Conservation (phyloP, 2,329 filamentous ascomycete species). For the Colletotrichum trifolii region DNA sequence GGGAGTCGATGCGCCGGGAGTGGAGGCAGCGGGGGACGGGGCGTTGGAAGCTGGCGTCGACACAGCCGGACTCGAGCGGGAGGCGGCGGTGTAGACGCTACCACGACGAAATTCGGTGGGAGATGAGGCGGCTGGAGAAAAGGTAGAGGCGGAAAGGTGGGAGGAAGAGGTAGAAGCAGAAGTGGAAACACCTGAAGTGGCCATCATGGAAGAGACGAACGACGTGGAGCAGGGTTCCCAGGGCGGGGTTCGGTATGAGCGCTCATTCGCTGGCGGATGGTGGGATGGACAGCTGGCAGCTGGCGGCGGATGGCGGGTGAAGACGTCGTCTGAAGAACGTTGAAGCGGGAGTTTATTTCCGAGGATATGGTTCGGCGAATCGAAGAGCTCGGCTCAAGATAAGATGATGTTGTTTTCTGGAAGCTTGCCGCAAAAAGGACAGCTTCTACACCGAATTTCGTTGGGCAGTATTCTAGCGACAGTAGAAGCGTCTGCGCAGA, state of each 20-base stretch:
- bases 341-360: conserved; percentile 31
- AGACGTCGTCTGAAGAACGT: conserved; percentile 11
- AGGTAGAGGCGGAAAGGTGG: conserved; percentile 16
- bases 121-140: conserved; percentile 28
- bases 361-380: conserved; percentile 30
- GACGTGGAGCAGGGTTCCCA: conserved; percentile 25
- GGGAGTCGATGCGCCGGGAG: conserved; percentile 27
- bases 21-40: conserved; percentile 27
- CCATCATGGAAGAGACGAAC: conserved; percentile 36
- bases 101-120: conserved; percentile 22
- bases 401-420: neutral
- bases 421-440: neutral
- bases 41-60: conserved; percentile 31
- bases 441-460: no score
- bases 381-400: conserved; percentile 24
- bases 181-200: conserved; percentile 32
- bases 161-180: conserved; percentile 27
- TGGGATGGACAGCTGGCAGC: conserved; percentile 7
- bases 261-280: conserved; percentile 26
- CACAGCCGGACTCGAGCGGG: conserved; percentile 29
- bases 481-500: neutral
- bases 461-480: no score
- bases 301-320: neutral
- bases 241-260: conserved; percentile 27
- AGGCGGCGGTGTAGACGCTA: conserved; percentile 19